Evolutionary conservation across 768 basidiomycete species (phyloP), one percentile per base, ranked within the genome.

Genomic region (Postia placenta): DNA sequence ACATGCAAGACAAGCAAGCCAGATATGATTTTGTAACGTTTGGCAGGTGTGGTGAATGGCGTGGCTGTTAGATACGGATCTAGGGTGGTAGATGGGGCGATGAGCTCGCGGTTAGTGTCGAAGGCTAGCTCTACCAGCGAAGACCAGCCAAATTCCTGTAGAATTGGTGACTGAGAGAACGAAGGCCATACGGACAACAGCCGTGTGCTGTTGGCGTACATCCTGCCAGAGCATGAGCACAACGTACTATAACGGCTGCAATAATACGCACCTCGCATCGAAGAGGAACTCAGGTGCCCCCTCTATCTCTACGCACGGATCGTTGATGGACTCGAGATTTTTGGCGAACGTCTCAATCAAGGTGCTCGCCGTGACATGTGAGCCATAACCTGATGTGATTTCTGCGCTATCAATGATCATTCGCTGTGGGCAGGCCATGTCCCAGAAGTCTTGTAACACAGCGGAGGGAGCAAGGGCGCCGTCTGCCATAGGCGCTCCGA

Each of bases 1-100:
- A 83, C 55, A 56, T 83, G 80, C 0, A 83, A 58, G 11, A 71
- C 81, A 24, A 84, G 67, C 3, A 85, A 61, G 5, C 80, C 79
- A 60, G 69, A 60, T 60, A 83, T 39, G 61, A 70, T 54, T 9
- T 56, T 36, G 52, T 63, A 61, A 12, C 50, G 59, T 48, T 60
- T 46, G 28, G 44, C 42, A 37, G 27, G 50, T 12, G 47, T 15
- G 7, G 17, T 23, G 24, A 36, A 42, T 46, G 50, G 37, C 27
- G 49, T 27, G 33, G 25, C 27, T 17, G 46, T 25, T 1, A 63
- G 37, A 11, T 60, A 33, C 5, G 67, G 62, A 7, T 56, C 56
- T n/a, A n/a, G n/a, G 28, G 63, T 54, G 14, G 48, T 58, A 11
- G 50, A 52, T 5, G 41, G 24, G 25, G 42, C 39, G 60, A 82